Conservation (phyloP, 139 green algal species). For the Edaphochlamys debaryana region DNA sequence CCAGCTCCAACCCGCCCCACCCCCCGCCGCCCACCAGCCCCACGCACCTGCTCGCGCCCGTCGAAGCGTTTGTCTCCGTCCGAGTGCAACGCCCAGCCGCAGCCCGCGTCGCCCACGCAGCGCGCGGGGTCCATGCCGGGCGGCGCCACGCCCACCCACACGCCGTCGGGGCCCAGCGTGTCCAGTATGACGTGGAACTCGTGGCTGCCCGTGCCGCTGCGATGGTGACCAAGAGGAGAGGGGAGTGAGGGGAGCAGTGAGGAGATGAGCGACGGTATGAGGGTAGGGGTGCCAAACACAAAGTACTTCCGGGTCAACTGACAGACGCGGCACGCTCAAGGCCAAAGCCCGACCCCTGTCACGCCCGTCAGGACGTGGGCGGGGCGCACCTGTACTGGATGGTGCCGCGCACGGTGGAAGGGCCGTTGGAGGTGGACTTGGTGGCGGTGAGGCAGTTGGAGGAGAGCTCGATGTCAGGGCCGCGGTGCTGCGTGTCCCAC, state of each 20-base stretch:
- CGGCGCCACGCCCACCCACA: conserved; percentile 69
- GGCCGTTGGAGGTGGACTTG: conserved; percentile 54
- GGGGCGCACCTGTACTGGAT: conserved; percentile 69
- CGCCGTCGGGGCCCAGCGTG: conserved; percentile 65
- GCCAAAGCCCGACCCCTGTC: too few relatives aligned
- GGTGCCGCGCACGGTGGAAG: conserved; percentile 66
- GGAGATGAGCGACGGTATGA: too few relatives aligned
- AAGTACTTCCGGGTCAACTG: too few relatives aligned
- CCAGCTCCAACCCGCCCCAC: not conserved
- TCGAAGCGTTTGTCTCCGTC: conserved; percentile 68
- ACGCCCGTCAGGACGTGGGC: too few relatives aligned
- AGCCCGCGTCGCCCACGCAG: conserved; percentile 61
- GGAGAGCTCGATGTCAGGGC: conserved; percentile 66
- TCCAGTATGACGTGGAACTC: conserved; percentile 77
- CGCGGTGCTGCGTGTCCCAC: conserved; percentile 68
- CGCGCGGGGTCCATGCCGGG: conserved; percentile 52
- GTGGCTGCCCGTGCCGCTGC: conserved; percentile 54
- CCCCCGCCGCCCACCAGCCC: too few relatives aligned
- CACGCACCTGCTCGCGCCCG: conserved; percentile 47
- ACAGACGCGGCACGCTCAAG: too few relatives aligned
- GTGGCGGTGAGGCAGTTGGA: conserved; percentile 72
- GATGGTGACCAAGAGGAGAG: too few relatives aligned
- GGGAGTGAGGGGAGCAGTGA: too few relatives aligned
- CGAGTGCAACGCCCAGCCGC: conserved; percentile 69
- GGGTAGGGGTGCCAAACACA: too few relatives aligned